These are phyloP conservation scores for Durusdinium trenchii DNA, from an alignment of 73 alveolate genomes.

Conservation along the genomic window DNA sequence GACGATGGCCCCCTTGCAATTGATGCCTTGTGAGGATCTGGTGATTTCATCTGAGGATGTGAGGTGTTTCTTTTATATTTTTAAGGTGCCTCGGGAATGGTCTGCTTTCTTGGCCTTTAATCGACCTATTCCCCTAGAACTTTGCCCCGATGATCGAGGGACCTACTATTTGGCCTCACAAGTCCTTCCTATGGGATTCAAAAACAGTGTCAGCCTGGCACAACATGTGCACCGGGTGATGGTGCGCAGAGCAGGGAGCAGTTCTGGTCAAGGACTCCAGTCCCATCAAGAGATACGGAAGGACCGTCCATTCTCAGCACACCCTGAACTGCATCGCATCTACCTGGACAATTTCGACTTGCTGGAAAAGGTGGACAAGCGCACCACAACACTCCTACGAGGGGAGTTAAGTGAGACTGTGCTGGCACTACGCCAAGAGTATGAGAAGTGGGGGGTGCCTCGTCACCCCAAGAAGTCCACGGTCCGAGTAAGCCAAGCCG, in stretches of 20 bases:
- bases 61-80: neutral
- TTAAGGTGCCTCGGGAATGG: neutral
- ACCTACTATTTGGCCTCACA: neutral
- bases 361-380: neutral
- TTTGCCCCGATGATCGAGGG: neutral
- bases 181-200: constrained; percentile 12
- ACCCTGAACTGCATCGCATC: neutral
- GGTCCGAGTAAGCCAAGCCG: neutral
- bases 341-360: neutral
- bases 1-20: neutral
- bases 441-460: neutral
- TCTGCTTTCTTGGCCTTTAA: neutral
- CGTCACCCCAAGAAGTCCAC: neutral
- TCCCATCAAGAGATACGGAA: neutral
- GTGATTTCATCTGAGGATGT: neutral
- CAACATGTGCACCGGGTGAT: neutral
- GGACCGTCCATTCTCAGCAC: neutral
- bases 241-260: neutral
- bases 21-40: neutral
- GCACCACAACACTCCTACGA: neutral
- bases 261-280: neutral
- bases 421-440: neutral
- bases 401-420: neutral
- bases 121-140: neutral
- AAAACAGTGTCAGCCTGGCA: neutral